phyloP scores from a whole-genome alignment of 2,329 filamentous ascomycete species.

The Penicillium sp. region DNA sequence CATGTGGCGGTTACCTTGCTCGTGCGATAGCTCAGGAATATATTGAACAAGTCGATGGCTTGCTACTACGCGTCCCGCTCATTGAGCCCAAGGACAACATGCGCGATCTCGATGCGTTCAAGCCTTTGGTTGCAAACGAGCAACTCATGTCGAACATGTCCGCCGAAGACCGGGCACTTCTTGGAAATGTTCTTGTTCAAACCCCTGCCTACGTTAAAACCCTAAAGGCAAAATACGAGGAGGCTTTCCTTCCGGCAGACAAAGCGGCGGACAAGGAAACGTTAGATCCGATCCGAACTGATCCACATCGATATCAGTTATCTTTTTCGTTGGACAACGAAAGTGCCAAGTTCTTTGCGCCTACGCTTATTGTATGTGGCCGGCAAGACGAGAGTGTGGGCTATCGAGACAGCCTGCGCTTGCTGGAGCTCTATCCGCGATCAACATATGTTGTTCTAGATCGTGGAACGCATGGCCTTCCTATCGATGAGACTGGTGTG shows the following conservation, averaged over 20 bases:
- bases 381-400: conserved; percentile 29
- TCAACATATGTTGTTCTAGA: conserved; percentile 28
- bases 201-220: conserved; percentile 25
- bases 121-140: conserved; percentile 23
- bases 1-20: conserved; percentile 31
- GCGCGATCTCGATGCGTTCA: conserved; percentile 28
- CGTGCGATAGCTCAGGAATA: conserved; percentile 30
- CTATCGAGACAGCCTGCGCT: conserved; percentile 30
- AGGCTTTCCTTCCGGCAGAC: conserved; percentile 15
- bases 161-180: conserved; percentile 19
- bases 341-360: conserved; percentile 24
- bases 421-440: conserved; percentile 29
- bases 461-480: conserved; percentile 28
- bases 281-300: conserved; percentile 27
- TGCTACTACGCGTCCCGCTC: conserved; percentile 29
- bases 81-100: conserved; percentile 24
- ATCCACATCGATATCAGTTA: conserved; percentile 26
- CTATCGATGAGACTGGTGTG: conserved; percentile 27
- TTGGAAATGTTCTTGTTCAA: conserved; percentile 28
- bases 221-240: conserved; percentile 23
- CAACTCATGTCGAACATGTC: conserved; percentile 24
- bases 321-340: conserved; percentile 19
- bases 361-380: conserved; percentile 30
- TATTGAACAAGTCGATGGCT: conserved; percentile 23
- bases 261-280: conserved; percentile 20